Evolutionary conservation across 257 asterid genomes (phyloP), one percentile per base, ranked within the genome.

Genomic region (Rauvolfia tetraphylla): DNA sequence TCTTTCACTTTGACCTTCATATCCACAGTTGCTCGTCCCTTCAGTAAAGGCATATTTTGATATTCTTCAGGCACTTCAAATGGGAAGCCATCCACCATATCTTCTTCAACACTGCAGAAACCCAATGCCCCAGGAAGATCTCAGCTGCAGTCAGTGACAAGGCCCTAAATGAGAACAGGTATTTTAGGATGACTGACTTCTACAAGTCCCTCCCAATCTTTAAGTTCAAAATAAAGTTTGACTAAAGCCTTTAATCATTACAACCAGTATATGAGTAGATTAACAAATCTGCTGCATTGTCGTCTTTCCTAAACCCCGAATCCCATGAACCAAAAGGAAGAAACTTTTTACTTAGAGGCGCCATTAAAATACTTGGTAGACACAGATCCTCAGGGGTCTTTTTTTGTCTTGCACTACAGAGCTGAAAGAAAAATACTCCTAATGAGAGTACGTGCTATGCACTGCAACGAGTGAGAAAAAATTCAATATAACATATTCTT

Each of bases 81-180:
- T 0, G 99, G 99, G 81, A 95, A 95, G 85, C 97, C 93, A 84
- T 91, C 99, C 53, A 95, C 91, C 99, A 95, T 93, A 81, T 95
- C 97, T 90, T 95, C 99, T 95, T 95, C 99, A 83, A 95, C 97
- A 88, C 99, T 95, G 99, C 98, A 93, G 97, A 95, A 95, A 95
- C 78, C 94, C 91, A 95, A 92, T 89, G 95, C 98, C 95, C 97
- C 97, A 95, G 87, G 99, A 90, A 93, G 97, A 93, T 91, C 98
- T 95, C 99, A 95, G 99, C 99, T 95, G 99, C 99, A 93, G 98
- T 90, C 92, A 92, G 89, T 93, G 88, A 91, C 90, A 91, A 91
- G 96, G 89, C 86, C 80, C 77, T 87, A 95, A 91, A 92, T 92
- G 97, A 92, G 98, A 88, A 82, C 17, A 79, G 85, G 83, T 72